phyloP scores from a whole-genome alignment of 2,329 filamentous ascomycete genomes.

The Blastomyces percursus region DNA sequence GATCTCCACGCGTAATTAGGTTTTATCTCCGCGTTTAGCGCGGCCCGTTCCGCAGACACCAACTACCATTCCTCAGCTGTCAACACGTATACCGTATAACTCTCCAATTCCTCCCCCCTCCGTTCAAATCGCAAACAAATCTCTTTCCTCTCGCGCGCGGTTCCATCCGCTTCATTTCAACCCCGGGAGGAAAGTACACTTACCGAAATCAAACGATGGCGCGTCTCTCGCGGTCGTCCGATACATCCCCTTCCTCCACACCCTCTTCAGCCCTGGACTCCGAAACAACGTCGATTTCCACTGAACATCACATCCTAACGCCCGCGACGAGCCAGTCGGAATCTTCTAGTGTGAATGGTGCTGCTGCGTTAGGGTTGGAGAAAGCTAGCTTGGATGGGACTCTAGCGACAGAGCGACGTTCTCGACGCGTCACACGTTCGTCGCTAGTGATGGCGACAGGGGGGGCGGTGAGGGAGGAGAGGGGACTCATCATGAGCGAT shows the following conservation, averaged over 20 bases:
- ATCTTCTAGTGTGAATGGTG: slow-evolving; percentile 32
- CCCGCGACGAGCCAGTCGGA: slow-evolving; percentile 36
- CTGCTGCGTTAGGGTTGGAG: slow-evolving; percentile 17
- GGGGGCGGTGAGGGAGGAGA: neutral
- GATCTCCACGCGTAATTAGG: neutral
- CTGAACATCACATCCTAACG: slow-evolving; percentile 32
- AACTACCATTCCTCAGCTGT: neutral
- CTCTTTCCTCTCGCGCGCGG: neutral
- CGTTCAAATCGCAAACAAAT: neutral
- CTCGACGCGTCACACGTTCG: slow-evolving; percentile 33
- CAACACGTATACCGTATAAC: neutral
- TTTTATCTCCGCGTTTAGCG: neutral
- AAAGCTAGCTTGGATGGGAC: slow-evolving; percentile 21
- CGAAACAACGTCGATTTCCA: slow-evolving; percentile 23
- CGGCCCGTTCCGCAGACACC: neutral
- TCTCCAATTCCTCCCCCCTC: neutral
- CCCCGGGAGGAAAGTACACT: neutral
- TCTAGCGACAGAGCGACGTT: slow-evolving; percentile 14
- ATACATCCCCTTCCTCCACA: slow-evolving; percentile 24
- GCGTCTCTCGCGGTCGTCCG: slow-evolving; percentile 19
- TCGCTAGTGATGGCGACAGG: slow-evolving; percentile 21
- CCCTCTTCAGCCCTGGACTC: slow-evolving; percentile 17
- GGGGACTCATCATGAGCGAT: slow-evolving; percentile 21
- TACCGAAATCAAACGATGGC: slow-evolving; percentile 19
- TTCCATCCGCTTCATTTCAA: neutral